Evolutionary conservation across 2,329 filamentous ascomycete species (phyloP), one percentile per base, ranked within the genome.

Genomic region (Diplodia seriata): DNA sequence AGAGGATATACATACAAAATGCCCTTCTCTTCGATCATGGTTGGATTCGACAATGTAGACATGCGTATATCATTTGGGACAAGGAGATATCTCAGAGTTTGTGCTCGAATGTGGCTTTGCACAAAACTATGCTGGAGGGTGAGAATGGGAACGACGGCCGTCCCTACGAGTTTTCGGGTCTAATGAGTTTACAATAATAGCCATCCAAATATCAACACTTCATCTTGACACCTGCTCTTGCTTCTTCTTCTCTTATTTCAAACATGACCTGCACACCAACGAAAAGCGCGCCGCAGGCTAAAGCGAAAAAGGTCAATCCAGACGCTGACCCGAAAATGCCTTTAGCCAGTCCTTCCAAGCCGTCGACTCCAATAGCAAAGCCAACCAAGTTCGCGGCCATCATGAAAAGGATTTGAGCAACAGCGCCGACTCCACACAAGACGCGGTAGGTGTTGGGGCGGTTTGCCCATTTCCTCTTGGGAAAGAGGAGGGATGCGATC

Each of bases 231-330:
- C 95, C 95, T 72, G 87, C 88, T 73, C 94, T 86, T 80, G 89
- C 87, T 83, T 99, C 95, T 51, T 86, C 85, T 81, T 97, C 92
- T 64, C 95, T 85, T 72, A 96, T 86, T 83, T 99, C 95, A 82
- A 98, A 97, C 95, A 99, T 99, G 75, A 97, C 83, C 81, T 98
- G 94, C 51, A 91, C 87, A 31, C 91, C 94, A 0, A 94, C 88
- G 76, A 97, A 99, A 9, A 98, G 79, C 53, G 87, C 88, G n/a
- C 79, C 80, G 74, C 89, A 94, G 3, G 93, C 91, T 2, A 84
- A 84, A 12, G 89, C 75, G 54, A 98, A 79, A 77, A 97, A 99
- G 1, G 87, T 76, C 11, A 91, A 75, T 0, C 95, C 94, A 53
- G 88, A 88, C 82, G 88, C 92, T 68, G 91, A 91, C 20, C 87